phyloP scores from a whole-genome alignment of 768 basidiomycete genomes.

The Collybiopsis luxurians region DNA sequence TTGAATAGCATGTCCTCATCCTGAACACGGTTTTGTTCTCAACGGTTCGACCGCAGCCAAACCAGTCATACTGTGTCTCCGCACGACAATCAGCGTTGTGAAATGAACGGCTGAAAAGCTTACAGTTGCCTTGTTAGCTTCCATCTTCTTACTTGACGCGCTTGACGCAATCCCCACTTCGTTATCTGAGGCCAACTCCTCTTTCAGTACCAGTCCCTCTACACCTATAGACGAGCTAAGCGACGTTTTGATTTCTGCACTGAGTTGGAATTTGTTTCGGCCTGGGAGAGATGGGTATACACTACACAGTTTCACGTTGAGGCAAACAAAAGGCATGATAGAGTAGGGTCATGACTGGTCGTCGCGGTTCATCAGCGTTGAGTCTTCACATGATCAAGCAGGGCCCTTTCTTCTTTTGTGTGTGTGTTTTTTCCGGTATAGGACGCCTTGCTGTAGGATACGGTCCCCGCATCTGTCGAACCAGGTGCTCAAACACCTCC shows the following conservation, averaged over 20 bases:
- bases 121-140: slow-evolving; percentile 27
- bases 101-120: background rate
- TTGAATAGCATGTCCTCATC: slow-evolving; percentile 67
- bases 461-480: slow-evolving; percentile 68
- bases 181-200: slow-evolving; percentile 14
- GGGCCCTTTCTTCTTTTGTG: slow-evolving; percentile 23
- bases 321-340: background rate
- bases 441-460: slow-evolving; percentile 68
- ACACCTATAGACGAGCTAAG: background rate
- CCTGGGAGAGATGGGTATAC: background rate
- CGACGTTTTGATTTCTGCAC: background rate
- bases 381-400: slow-evolving; percentile 33
- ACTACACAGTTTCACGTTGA: too few relatives aligned
- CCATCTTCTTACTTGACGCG: slow-evolving; percentile 69
- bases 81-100: background rate
- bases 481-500: slow-evolving; percentile 78
- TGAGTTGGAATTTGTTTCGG: background rate
- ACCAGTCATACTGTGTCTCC: slow-evolving; percentile 44
- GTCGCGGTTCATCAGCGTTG: background rate
- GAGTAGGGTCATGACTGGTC: background rate
- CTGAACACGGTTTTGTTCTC: slow-evolving; percentile 66
- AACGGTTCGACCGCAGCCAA: slow-evolving; percentile 65
- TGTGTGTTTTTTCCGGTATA: slow-evolving; percentile 34
- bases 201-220: background rate
- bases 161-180: slow-evolving; percentile 58